phyloP scores from a whole-genome alignment of 495 filamentous ascomycete genomes.

The Schizothecium vesticola region DNA sequence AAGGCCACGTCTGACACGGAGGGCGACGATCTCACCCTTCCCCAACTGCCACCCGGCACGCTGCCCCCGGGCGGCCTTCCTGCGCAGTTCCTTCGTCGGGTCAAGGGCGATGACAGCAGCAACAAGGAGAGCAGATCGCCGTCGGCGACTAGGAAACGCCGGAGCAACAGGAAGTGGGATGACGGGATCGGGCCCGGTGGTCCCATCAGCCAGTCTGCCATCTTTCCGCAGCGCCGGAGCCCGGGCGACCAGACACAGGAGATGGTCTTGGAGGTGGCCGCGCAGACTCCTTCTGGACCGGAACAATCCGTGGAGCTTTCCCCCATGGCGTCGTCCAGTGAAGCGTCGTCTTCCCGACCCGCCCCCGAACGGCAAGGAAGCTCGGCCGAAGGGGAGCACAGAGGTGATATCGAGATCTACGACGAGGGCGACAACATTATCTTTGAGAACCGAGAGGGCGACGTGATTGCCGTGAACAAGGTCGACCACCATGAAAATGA shows the following conservation, averaged over 20 bases:
- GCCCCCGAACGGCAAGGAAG: background rate
- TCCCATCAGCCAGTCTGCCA: slow-evolving; percentile 86
- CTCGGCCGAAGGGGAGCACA: slow-evolving; percentile 30
- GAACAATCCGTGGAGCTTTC: slow-evolving; percentile 17
- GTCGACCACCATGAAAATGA: slow-evolving; percentile 24
- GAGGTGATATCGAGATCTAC: slow-evolving; percentile 55
- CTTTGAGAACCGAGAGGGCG: slow-evolving; percentile 82
- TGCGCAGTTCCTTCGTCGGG: slow-evolving; percentile 75
- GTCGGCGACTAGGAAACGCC: slow-evolving; percentile 55
- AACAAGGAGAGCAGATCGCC: slow-evolving; percentile 49
- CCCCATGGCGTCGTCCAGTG: slow-evolving; percentile 6
- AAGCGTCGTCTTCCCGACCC: slow-evolving; percentile 22
- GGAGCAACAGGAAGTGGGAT: slow-evolving; percentile 60
- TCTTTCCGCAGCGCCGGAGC: slow-evolving; percentile 61
- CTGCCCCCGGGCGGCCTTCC: slow-evolving; percentile 70
- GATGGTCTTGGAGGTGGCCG: slow-evolving; percentile 11
- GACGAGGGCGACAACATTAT: slow-evolving; percentile 80
- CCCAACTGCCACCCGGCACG: slow-evolving; percentile 68
- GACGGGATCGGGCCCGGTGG: slow-evolving; percentile 74
- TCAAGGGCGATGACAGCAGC: slow-evolving; percentile 67
- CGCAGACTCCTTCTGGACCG: background rate
- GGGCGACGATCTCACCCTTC: slow-evolving; percentile 49
- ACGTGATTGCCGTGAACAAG: slow-evolving; percentile 57
- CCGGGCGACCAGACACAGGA: slow-evolving; percentile 32
- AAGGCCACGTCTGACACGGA: slow-evolving; percentile 55